phyloP scores from a whole-genome alignment of 2,329 filamentous ascomycete species.

The Gaeumannomyces sp. region DNA sequence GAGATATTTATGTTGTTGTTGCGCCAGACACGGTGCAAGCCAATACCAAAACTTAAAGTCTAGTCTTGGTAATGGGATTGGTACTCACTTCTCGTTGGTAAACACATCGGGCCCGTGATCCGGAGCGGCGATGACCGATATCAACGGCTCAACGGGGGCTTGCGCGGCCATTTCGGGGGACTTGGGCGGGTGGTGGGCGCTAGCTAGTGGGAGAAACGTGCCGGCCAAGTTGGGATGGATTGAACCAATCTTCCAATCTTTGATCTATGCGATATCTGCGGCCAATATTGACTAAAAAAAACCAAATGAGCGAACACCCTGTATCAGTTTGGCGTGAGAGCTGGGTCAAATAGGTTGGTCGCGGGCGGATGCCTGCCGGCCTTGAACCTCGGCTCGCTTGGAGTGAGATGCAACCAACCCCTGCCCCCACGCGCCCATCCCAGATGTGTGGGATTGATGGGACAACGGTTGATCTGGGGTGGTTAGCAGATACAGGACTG shows the following conservation, averaged over 20 bases:
- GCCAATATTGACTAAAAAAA: no score
- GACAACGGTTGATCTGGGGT: no score
- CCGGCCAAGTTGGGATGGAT: no score
- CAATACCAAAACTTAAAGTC: neutral
- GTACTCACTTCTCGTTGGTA: constrained; percentile 6
- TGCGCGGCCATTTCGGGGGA: constrained; percentile 2
- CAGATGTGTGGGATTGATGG: no score
- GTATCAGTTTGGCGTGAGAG: neutral
- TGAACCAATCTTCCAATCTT: no score
- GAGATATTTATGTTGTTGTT: neutral
- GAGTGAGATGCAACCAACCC: neutral
- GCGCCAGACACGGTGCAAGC: neutral
- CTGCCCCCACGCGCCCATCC: neutral
- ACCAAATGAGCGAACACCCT: no score
- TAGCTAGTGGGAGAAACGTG: no score
- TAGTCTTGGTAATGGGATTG: neutral
- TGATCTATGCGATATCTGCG: no score
- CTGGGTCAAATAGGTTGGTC: neutral
- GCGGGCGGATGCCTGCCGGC: neutral
- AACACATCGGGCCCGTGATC: constrained; percentile 4
- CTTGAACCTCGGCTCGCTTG: neutral
- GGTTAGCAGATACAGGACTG: no score
- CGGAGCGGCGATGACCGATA: constrained; percentile 6
- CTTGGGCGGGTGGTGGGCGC: no score
- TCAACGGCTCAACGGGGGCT: constrained; percentile 6